phyloP scores from a whole-genome alignment of 1,284 basidiomycete genomes.

The Paramarasmius palmivorus region DNA sequence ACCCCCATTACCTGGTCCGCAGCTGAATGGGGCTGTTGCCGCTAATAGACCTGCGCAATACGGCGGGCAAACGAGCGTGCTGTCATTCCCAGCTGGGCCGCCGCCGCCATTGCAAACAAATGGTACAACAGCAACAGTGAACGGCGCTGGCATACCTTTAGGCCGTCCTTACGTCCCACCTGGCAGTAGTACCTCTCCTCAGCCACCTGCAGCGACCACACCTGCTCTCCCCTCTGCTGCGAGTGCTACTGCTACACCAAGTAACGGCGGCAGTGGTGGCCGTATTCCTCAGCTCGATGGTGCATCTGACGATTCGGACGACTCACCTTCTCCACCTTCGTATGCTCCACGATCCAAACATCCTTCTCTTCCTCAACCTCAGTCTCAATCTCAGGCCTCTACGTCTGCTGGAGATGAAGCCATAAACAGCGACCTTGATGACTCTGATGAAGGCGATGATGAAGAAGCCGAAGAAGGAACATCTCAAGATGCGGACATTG shows the following conservation, averaged over 20 bases:
- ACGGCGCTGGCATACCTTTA: slow-evolving; percentile 13
- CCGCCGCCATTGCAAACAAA: slow-evolving; percentile 19
- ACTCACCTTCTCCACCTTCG: slow-evolving; percentile 58
- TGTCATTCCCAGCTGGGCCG: slow-evolving; percentile 56
- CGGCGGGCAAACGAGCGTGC: slow-evolving; percentile 49
- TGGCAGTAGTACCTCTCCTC: slow-evolving; percentile 2
- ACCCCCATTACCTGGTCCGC: slow-evolving; percentile 66
- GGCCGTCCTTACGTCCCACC: slow-evolving; percentile 25
- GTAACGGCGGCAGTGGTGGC: slow-evolving; percentile 12
- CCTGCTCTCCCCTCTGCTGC: slow-evolving; percentile 16
- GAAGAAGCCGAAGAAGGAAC: slow-evolving; percentile 74
- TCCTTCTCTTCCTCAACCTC: slow-evolving; percentile 57
- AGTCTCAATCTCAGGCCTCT: slow-evolving; percentile 28
- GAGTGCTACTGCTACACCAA: slow-evolving; percentile 18
- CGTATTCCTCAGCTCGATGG: slow-evolving; percentile 73
- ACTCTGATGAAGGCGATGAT: slow-evolving; percentile 83
- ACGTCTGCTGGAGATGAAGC: slow-evolving; percentile 67
- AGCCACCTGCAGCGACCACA: slow-evolving; percentile 12
- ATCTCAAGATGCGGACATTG: slow-evolving; percentile 83
- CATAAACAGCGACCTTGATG: slow-evolving; percentile 96
- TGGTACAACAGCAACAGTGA: background rate
- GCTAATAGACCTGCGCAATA: slow-evolving; percentile 40
- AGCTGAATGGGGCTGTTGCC: slow-evolving; percentile 44
- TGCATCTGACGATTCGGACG: slow-evolving; percentile 53
- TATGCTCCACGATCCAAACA: slow-evolving; percentile 66